phyloP scores from a whole-genome alignment of 208 protist species.

The Leishmania martiniquensis region DNA sequence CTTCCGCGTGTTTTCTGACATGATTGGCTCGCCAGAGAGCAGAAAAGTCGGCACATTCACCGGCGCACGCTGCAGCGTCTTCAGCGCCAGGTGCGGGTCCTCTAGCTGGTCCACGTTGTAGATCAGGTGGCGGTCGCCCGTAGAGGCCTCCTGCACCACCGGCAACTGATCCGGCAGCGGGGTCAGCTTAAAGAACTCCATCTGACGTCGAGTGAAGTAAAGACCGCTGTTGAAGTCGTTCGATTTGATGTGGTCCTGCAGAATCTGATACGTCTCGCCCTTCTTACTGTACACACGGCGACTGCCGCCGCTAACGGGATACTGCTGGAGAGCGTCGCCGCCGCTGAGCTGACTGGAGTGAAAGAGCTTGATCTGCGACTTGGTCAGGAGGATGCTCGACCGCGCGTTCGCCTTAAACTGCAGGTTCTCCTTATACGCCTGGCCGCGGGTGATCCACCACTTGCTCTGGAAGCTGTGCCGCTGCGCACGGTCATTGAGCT shows the following conservation, averaged over 20 bases:
- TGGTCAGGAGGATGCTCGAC: constrained; percentile 72
- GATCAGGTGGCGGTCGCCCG: constrained; percentile 78
- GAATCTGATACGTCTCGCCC: constrained; percentile 51
- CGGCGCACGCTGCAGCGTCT: constrained; percentile 77
- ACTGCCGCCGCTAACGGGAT: constrained; percentile 80
- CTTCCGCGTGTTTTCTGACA: constrained; percentile 70
- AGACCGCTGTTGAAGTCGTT: constrained; percentile 90
- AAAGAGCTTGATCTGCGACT: constrained; percentile 69
- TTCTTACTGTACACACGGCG: constrained; percentile 78
- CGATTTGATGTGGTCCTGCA: constrained; percentile 77
- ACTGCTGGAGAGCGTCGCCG: constrained; percentile 71
- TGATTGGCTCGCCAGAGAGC: constrained; percentile 82
- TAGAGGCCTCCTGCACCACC: constrained; percentile 66
- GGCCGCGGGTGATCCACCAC: constrained; percentile 79
- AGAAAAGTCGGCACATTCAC: constrained; percentile 85
- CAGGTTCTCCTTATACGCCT: constrained; percentile 83
- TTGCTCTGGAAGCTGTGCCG: constrained; percentile 86
- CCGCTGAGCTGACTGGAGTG: constrained; percentile 81
- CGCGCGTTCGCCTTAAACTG: constrained; percentile 77
- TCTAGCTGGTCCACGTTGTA: constrained; percentile 91
- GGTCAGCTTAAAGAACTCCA: constrained; percentile 85
- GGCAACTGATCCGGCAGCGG: constrained; percentile 66
- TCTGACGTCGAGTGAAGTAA: constrained; percentile 85
- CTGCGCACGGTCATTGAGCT: constrained; percentile 87
- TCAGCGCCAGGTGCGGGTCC: constrained; percentile 82